A percentile compares a stretch with the other conserved stretches of the same genome.
These are phyloP conservation scores for Malus fusca DNA, from an alignment of 306 rosid genomes.

Conservation along the genomic window DNA sequence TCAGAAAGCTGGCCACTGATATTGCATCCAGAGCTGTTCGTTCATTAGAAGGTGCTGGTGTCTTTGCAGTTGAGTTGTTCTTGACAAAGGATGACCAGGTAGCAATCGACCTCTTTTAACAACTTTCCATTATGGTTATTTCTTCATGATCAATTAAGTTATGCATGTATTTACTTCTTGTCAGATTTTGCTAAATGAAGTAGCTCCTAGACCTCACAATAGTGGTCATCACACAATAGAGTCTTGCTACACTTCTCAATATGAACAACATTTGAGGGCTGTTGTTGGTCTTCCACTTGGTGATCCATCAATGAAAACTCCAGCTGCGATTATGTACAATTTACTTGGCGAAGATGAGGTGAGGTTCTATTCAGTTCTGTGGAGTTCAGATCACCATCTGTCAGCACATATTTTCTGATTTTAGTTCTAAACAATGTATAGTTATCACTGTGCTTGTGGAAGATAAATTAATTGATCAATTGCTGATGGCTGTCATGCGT, in stretches of 20 bases:
- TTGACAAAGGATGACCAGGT: slow-evolving; percentile 75
- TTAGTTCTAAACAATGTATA: neutral
- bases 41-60: slow-evolving; percentile 91
- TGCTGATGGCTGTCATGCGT: neutral
- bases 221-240: slow-evolving; percentile 98
- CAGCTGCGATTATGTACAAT: slow-evolving; percentile 87
- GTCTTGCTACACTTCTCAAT: slow-evolving; percentile 85
- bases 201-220: slow-evolving; percentile 93
- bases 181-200: slow-evolving; percentile 91
- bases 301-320: slow-evolving; percentile 79
- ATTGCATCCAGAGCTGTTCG: slow-evolving; percentile 77
- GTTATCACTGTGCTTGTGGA: neutral
- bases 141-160: neutral
- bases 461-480: neutral
- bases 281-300: slow-evolving; percentile 97
- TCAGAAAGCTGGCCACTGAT: slow-evolving; percentile 54
- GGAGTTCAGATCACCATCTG: neutral
- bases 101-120: slow-evolving; percentile 15
- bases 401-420: neutral
- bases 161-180: neutral
- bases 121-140: neutral
- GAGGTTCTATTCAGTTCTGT: neutral
- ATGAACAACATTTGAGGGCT: slow-evolving; percentile 87
- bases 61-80: slow-evolving; percentile 92
- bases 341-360: slow-evolving; percentile 91